These are phyloP conservation scores for Hypoxylon sp. DNA, from an alignment of 2,329 filamentous ascomycete genomes.

Conservation along the genomic window DNA sequence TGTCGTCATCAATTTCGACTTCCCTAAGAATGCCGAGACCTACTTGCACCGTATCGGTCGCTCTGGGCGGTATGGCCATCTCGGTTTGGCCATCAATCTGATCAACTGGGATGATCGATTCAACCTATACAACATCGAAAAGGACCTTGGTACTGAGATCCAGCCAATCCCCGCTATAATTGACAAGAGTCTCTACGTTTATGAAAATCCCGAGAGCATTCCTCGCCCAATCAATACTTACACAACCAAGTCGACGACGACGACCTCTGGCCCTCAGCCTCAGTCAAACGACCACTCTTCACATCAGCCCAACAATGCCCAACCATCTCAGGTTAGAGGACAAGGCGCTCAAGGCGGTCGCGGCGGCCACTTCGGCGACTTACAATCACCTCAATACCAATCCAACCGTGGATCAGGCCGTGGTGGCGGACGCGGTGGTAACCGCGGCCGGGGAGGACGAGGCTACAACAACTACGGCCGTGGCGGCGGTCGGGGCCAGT, in stretches of 20 bases:
- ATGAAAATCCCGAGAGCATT: slow-evolving; percentile 95
- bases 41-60: slow-evolving; percentile 98
- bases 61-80: slow-evolving; percentile 95
- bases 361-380: slow-evolving; percentile 53
- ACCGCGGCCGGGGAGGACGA: slow-evolving; percentile 52
- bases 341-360: slow-evolving; percentile 49
- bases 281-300: slow-evolving; percentile 48
- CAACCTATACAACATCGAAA: slow-evolving; percentile 98
- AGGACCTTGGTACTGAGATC: slow-evolving; percentile 97
- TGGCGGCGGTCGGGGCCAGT: slow-evolving; percentile 53
- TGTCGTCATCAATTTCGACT: slow-evolving; percentile 99
- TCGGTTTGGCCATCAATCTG: slow-evolving; percentile 97
- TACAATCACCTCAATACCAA: slow-evolving; percentile 54
- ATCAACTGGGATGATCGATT: slow-evolving; percentile 99
- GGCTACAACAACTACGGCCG: slow-evolving; percentile 56
- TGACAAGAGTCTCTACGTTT: slow-evolving; percentile 98
- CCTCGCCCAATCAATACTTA: slow-evolving; percentile 80
- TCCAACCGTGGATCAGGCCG: slow-evolving; percentile 50
- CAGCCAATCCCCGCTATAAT: slow-evolving; percentile 95
- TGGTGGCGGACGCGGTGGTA: slow-evolving; percentile 47
- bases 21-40: slow-evolving; percentile 98
- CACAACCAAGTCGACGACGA: slow-evolving; percentile 40
- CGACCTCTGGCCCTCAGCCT: slow-evolving; percentile 43
- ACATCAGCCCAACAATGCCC: slow-evolving; percentile 47
- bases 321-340: slow-evolving; percentile 51